Conservation (phyloP, 1,284 basidiomycete genomes). For the Uromyces viciae-fabae region DNA sequence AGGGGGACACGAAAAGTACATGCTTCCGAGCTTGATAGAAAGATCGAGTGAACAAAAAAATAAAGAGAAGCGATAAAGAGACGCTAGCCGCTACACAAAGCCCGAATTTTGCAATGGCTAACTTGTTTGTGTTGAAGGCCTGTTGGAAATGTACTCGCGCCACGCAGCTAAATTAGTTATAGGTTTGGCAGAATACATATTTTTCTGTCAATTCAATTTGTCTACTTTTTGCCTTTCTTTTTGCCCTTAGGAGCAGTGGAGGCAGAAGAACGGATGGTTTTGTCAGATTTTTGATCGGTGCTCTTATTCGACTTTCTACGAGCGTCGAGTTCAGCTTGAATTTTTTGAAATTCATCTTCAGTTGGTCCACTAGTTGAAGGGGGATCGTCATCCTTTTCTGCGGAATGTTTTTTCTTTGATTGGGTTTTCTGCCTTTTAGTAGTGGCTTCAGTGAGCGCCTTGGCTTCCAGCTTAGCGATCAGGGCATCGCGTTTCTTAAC, state of each 20-base stretch:
- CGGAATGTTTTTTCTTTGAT: neutral
- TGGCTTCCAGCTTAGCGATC: slow-evolving; percentile 36
- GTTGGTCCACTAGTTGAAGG: neutral
- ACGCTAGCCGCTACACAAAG: too few species aligned
- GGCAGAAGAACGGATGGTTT: neutral
- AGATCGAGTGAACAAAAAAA: too few species aligned
- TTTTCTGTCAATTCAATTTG: too few species aligned
- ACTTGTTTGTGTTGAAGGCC: too few species aligned
- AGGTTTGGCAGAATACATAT: too few species aligned
- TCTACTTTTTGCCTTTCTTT: neutral
- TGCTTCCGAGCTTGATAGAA: too few species aligned
- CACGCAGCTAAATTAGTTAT: too few species aligned
- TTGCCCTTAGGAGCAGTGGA: neutral
- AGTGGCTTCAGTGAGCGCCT: neutral
- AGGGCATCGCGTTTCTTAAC: slow-evolving; percentile 3
- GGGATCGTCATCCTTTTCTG: neutral
- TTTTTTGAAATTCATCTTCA: slow-evolving; percentile 40
- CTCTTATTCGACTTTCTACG: neutral
- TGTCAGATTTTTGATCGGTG: neutral
- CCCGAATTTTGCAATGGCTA: too few species aligned
- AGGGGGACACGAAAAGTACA: too few species aligned
- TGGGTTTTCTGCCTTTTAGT: neutral
- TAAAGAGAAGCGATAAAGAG: too few species aligned
- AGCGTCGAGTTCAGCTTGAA: slow-evolving; percentile 18
- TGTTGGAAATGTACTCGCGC: too few species aligned